Conservation (phyloP, 2,329 filamentous ascomycete species). For the Dendrostoma leiphaemia region DNA sequence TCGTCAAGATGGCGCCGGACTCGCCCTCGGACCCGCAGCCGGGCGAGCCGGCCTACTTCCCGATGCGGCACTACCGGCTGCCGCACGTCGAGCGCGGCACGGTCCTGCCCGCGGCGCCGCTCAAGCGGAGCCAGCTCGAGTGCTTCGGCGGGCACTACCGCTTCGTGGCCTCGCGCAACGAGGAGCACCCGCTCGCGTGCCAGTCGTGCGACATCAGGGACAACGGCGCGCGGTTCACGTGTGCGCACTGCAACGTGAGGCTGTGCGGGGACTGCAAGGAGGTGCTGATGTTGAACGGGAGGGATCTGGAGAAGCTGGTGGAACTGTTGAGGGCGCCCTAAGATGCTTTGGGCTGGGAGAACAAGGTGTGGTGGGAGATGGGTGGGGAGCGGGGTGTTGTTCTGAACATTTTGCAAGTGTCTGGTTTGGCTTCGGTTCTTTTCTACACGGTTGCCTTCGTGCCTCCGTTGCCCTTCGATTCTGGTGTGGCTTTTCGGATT, state of each 20-base stretch:
- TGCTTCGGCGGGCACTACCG: slow-evolving; percentile 48
- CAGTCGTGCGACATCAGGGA: slow-evolving; percentile 50
- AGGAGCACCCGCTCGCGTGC: slow-evolving; percentile 50
- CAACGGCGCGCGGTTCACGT: slow-evolving; percentile 43
- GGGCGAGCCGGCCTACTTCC: slow-evolving; percentile 25
- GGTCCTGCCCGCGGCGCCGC: slow-evolving; percentile 40
- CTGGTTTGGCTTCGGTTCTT: too few species aligned
- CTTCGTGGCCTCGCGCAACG: slow-evolving; percentile 49
- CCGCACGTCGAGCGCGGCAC: slow-evolving; percentile 30
- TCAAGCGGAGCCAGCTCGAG: slow-evolving; percentile 37
- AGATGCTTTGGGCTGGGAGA: too few species aligned
- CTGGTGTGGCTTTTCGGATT: too few species aligned
- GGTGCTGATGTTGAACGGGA: slow-evolving; percentile 37
- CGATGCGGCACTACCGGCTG: slow-evolving; percentile 26
- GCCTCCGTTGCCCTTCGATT: too few species aligned
- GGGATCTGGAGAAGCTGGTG: slow-evolving; percentile 43
- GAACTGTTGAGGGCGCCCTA: slow-evolving; percentile 16
- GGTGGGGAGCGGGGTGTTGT: neutral
- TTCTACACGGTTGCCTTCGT: too few species aligned
- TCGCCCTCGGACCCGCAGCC: slow-evolving; percentile 25
- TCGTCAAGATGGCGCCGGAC: neutral
- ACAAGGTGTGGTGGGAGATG: neutral
- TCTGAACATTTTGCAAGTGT: too few species aligned
- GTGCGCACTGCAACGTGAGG: slow-evolving; percentile 49
- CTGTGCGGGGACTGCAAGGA: slow-evolving; percentile 49